Evolutionary conservation across 305 asterid species (phyloP).

Genomic region (Solanum hybrid): DNA sequence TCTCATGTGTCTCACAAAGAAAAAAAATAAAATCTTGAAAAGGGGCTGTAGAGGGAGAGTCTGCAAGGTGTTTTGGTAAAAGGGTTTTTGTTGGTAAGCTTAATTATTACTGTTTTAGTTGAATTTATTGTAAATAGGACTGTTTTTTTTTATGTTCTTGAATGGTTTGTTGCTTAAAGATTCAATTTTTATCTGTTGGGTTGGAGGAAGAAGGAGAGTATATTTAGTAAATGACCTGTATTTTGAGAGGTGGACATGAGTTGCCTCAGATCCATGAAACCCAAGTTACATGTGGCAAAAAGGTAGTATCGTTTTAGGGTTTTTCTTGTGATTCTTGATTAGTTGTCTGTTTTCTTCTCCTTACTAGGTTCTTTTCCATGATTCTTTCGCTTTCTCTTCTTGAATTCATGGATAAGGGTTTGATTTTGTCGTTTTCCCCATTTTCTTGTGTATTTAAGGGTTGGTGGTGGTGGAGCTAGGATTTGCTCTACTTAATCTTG

Average conservation of each 20-base stretch:
- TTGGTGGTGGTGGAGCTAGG: slow-evolving; percentile 37
- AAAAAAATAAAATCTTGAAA: slow-evolving; percentile 6
- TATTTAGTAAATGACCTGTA: slow-evolving; percentile 2
- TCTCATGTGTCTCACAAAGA: slow-evolving; percentile 7
- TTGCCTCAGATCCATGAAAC: slow-evolving; percentile 73
- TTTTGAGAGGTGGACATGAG: slow-evolving; percentile 43
- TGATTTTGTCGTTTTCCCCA: slow-evolving; percentile 38
- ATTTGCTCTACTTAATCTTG: slow-evolving; percentile 22
- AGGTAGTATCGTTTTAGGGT: slow-evolving; percentile 33
- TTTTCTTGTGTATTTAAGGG: slow-evolving; percentile 33
- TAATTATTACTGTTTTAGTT: slow-evolving; percentile 6
- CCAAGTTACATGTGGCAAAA: slow-evolving; percentile 53
- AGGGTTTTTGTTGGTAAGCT: slow-evolving; percentile 37
- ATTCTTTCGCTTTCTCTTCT: slow-evolving; percentile 15
- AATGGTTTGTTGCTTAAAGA: slow-evolving; percentile 8
- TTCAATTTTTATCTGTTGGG: slow-evolving; percentile 21
- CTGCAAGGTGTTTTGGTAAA: slow-evolving; percentile 16
- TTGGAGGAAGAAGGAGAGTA: slow-evolving; percentile 15
- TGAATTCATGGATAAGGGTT: slow-evolving; percentile 42
- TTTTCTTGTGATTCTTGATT: slow-evolving; percentile 58
- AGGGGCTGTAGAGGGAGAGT: slow-evolving; percentile 5
- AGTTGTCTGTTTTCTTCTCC: slow-evolving; percentile 25
- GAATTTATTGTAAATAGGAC: slow-evolving; percentile 1
- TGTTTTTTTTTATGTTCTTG: not conserved
- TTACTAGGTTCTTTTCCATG: slow-evolving; percentile 25